Conservation (phyloP, 2,329 filamentous ascomycete species). For the Colletotrichum liriopes region DNA sequence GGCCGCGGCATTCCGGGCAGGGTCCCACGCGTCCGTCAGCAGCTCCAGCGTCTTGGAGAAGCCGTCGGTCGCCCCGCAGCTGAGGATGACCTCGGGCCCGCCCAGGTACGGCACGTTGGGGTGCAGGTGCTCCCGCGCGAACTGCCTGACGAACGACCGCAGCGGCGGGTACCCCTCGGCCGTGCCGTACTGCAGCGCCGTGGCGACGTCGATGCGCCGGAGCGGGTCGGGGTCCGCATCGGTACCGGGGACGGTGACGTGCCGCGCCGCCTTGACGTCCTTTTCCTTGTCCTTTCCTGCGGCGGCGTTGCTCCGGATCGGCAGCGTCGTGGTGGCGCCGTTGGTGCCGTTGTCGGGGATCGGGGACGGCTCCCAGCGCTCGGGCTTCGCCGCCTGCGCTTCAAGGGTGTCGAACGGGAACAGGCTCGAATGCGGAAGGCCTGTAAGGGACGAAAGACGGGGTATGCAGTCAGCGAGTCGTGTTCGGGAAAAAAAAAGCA, state of each 20-base stretch:
- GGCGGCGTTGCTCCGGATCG: conserved; percentile 26
- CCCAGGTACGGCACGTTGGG: conserved; percentile 84
- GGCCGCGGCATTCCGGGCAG: conserved; percentile 75
- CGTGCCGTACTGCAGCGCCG: conserved; percentile 90
- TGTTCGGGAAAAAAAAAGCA: not conserved
- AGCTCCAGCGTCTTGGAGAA: conserved; percentile 84
- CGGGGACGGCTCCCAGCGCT: conserved; percentile 81
- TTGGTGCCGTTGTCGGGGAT: conserved; percentile 55
- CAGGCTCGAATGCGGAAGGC: conserved; percentile 84
- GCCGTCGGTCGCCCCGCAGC: conserved; percentile 88
- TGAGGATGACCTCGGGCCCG: conserved; percentile 84
- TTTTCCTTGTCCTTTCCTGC: not conserved
- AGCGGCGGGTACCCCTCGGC: conserved; percentile 86
- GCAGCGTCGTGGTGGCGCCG: conserved; percentile 50
- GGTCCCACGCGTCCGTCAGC: conserved; percentile 82
- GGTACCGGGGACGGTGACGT: conserved; percentile 78
- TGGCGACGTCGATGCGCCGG: conserved; percentile 84
- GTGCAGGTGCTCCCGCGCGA: conserved; percentile 82
- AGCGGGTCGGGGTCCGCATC: conserved; percentile 70
- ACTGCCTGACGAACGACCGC: conserved; percentile 83
- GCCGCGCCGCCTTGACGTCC: conserved; percentile 54
- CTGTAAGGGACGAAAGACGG: conserved; percentile 60
- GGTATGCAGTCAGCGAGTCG: conserved; percentile 10
- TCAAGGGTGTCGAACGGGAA: conserved; percentile 95
- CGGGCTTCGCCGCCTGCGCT: conserved; percentile 81